Percentiles rank a stretch among this genome's conserved stretches.
Conservation (phyloP, 2,329 filamentous ascomycete genomes). For the Passalora sequoiae region DNA sequence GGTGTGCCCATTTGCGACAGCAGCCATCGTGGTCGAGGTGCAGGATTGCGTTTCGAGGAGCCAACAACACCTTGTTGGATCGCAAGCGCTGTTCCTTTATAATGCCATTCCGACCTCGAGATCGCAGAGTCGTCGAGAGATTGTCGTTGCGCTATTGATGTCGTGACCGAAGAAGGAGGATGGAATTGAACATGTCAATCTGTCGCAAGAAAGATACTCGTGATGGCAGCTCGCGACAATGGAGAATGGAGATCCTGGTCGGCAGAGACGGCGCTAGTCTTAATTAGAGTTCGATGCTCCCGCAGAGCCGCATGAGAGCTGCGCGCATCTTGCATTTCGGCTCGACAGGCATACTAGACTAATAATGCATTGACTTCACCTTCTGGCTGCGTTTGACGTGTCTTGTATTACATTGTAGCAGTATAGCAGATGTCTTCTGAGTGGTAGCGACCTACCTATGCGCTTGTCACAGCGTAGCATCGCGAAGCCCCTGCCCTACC, state of each 20-base stretch:
- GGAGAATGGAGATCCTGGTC: no score
- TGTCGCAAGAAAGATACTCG: no score
- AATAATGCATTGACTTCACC: neutral
- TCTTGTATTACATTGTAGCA: neutral
- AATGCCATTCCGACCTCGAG: no score
- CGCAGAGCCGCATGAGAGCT: conserved; percentile 13
- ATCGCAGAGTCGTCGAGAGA: no score
- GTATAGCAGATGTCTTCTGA: neutral
- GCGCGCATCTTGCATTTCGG: neutral
- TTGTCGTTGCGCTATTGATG: no score
- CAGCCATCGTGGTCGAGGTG: conserved; percentile 43
- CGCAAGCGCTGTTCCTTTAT: no score
- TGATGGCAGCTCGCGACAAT: neutral
- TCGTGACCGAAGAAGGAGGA: no score
- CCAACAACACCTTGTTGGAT: no score
- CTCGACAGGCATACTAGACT: neutral
- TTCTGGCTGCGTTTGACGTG: neutral
- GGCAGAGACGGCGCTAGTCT: neutral
- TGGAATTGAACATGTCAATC: no score
- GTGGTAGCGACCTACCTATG: conserved; percentile 3
- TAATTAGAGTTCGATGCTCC: conserved; percentile 1
- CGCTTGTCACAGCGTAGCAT: neutral
- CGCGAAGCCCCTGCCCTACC: conserved; percentile 9
- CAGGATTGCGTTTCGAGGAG: no score
- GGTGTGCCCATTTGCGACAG: conserved; percentile 46